phyloP scores from a whole-genome alignment of 352 stramenopile genomes.

The Globisporangium cylindrosporum region DNA sequence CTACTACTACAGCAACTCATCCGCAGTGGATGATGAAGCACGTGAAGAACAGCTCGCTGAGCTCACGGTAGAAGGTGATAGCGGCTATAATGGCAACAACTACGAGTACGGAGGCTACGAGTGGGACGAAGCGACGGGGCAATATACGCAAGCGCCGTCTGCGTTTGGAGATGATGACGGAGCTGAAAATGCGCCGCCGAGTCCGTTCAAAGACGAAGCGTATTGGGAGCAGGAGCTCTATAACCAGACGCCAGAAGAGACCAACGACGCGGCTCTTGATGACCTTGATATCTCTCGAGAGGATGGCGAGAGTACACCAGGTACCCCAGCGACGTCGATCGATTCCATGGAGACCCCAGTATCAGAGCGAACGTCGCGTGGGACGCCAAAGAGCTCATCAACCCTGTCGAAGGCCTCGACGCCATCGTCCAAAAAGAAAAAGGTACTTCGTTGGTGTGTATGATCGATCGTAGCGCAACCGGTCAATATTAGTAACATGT shows the following conservation, averaged over 20 bases:
- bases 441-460: not conserved
- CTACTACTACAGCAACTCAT: not conserved
- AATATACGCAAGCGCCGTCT: conserved; percentile 16
- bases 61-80: not conserved
- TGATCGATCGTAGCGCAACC: too few species aligned
- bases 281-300: not conserved
- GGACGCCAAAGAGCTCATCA: not conserved
- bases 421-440: conserved; percentile 7
- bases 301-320: not conserved
- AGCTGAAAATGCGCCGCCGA: conserved; percentile 14
- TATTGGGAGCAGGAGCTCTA: conserved; percentile 51
- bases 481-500: too few species aligned
- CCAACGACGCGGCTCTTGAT: not conserved
- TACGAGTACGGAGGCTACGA: conserved; percentile 10
- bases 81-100: not conserved
- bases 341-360: not conserved
- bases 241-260: conserved; percentile 15
- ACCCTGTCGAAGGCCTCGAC: not conserved
- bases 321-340: not conserved
- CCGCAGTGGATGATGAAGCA: not conserved
- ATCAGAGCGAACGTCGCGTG: not conserved
- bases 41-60: not conserved
- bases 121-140: conserved; percentile 14
- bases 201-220: conserved; percentile 40
- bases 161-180: conserved; percentile 16